These are phyloP conservation scores for Neonectria hederae DNA, from an alignment of 2,329 filamentous ascomycete genomes.

Conservation along the genomic window DNA sequence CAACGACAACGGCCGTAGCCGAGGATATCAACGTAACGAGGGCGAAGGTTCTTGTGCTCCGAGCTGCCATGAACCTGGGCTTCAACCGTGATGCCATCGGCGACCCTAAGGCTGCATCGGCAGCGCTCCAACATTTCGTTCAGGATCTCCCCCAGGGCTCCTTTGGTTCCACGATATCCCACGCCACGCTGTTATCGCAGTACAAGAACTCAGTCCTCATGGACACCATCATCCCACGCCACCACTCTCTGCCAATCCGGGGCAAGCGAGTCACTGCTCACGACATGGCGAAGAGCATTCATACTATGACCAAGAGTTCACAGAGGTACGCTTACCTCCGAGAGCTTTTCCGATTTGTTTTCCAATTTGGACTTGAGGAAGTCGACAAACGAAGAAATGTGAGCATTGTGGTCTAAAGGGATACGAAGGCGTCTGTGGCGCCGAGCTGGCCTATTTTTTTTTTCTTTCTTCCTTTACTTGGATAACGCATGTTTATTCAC, in stretches of 20 bases:
- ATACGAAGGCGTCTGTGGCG: not conserved
- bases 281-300: conserved; percentile 84
- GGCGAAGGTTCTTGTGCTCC: conserved; percentile 81
- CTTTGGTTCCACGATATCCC: conserved; percentile 78
- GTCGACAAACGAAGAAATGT: conserved; percentile 72
- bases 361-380: conserved; percentile 85
- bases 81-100: conserved; percentile 70
- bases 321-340: conserved; percentile 79
- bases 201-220: conserved; percentile 83
- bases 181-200: conserved; percentile 75
- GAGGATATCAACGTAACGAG: conserved; percentile 83
- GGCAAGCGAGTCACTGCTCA: conserved; percentile 70
- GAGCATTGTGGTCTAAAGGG: conserved; percentile 61
- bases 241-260: conserved; percentile 55
- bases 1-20: conserved; percentile 71
- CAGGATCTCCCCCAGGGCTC: conserved; percentile 78
- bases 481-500: conserved; percentile 3
- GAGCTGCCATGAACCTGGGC: conserved; percentile 86
- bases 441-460: not conserved
- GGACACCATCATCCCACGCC: conserved; percentile 67
- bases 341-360: conserved; percentile 85
- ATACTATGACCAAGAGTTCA: conserved; percentile 75
- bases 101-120: conserved; percentile 56
- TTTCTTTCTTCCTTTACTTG: conserved; percentile 22
- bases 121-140: conserved; percentile 77